Conservation (phyloP, 768 basidiomycete species). For the Artomyces pyxidatus region DNA sequence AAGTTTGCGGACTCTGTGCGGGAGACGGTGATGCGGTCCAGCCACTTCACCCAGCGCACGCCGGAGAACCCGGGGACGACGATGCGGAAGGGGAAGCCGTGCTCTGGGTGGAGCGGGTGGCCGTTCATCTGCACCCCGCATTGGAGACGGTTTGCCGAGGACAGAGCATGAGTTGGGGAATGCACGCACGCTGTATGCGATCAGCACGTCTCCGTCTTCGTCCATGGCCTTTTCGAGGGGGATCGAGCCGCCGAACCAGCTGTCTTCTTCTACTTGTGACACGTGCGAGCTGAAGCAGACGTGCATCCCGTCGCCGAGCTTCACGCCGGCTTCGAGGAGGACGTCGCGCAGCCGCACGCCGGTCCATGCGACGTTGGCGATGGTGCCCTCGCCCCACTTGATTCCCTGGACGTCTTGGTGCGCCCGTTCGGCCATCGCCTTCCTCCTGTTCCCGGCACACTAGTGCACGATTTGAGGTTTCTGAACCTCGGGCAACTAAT, state of each 20-base stretch:
- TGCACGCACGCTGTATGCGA: constrained; percentile 49
- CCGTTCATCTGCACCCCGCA: constrained; percentile 50
- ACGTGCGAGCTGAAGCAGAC: constrained; percentile 55
- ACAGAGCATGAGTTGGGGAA: background rate
- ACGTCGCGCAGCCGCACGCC: constrained; percentile 17
- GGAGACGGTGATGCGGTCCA: constrained; percentile 51
- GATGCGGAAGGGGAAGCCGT: constrained; percentile 59
- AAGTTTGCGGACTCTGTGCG: constrained; percentile 53
- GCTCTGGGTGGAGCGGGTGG: constrained; percentile 46
- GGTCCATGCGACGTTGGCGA: constrained; percentile 17
- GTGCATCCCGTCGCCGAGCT: constrained; percentile 36
- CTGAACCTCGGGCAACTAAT: background rate
- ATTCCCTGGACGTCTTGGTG: constrained; percentile 43
- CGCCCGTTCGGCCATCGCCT: constrained; percentile 53
- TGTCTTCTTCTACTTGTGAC: constrained; percentile 53
- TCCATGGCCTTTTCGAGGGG: constrained; percentile 42
- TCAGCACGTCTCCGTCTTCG: constrained; percentile 40
- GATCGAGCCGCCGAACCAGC: constrained; percentile 58
- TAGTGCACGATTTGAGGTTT: too few relatives aligned
- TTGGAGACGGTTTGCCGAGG: background rate
- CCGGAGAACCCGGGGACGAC: constrained; percentile 62
- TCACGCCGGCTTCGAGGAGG: constrained; percentile 16
- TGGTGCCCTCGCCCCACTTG: constrained; percentile 36
- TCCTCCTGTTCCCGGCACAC: constrained; percentile 64
- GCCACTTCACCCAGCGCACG: constrained; percentile 74